Base-by-base conservation (phyloP, 495 filamentous ascomycete genomes). In the Talaromyces nanjingensis region DNA sequence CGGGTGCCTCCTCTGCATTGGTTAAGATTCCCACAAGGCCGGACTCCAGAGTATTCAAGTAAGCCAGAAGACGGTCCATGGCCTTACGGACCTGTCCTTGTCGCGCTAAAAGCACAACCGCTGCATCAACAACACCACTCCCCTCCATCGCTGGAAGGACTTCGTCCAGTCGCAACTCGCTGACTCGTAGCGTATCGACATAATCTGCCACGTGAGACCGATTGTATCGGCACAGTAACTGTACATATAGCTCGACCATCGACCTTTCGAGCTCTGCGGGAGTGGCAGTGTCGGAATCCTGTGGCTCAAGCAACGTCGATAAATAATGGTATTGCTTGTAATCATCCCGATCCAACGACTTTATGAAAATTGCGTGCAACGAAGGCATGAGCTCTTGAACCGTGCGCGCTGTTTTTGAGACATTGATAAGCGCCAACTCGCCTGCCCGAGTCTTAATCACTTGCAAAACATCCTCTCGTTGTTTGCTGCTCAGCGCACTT, bases 71-170 rank as follows among this genome's bases (percentile, higher is more conserved):
- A 45, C 94, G 86, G 63, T 86, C 82, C 85, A 98, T 93, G 8
- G 92, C 94, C 59, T 87, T 85, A 63, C 84, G 81, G 12, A 96
- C 83, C 71, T 94, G 87, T 14, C 94, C 96, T 69, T 97, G 94
- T 65, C 91, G 83, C 54, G 93, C 91, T 80, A 98, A 89, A 9
- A 98, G 80, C 20, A 96, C 85, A 25, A 98, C 91, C 2, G 92
- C 93, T 12, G 93, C 94, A 77, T 98, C 96, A 47, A 98, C 85
- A 16, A 92, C 91, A 2, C 92, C 94, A 63, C 87, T 91, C 59
- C 87, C 84, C 71, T 98, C 94, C 79, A 98, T 91, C 1, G 86
- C 84, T 4, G 94, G 92, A 11, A 98, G 78, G 6, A 98, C 80
- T 67, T 89, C 84, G 20, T 92, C 90, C 0, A 98, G 82, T 12